A percentile compares a stretch with the other conserved stretches of the same genome.
These are phyloP conservation scores for Chrysanthemum makinoi DNA, from an alignment of 129 eudicot genomes.

Conservation along the genomic window DNA sequence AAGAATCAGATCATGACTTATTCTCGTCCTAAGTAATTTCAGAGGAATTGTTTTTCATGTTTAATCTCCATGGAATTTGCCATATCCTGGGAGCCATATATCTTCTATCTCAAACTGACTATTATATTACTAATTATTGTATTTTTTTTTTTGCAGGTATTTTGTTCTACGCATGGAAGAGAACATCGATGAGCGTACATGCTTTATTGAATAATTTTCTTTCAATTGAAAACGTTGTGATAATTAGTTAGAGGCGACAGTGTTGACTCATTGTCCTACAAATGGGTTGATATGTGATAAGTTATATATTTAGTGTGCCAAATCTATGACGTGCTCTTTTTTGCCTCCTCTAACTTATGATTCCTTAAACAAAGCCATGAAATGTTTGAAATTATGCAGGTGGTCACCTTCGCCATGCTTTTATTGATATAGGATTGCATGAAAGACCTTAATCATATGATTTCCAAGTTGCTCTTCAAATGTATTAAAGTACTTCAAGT, in stretches of 20 bases:
- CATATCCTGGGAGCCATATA: background rate
- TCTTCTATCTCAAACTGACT: too few species aligned
- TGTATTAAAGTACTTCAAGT: conserved; percentile 77
- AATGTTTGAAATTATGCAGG: conserved; percentile 38
- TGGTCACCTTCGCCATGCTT: conserved; percentile 97
- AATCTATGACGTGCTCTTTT: background rate
- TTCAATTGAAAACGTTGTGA: background rate
- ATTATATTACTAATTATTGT: background rate
- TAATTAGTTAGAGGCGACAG: background rate
- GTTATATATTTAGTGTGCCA: background rate
- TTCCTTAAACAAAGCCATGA: conserved; percentile 12
- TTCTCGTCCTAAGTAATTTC: background rate
- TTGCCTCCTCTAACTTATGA: conserved; percentile 12
- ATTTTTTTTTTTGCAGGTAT: conserved; percentile 58
- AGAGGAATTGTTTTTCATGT: background rate
- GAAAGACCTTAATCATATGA: conserved; percentile 95
- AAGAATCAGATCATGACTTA: background rate
- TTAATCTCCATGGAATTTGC: background rate
- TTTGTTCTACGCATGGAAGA: conserved; percentile 96
- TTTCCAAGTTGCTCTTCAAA: conserved; percentile 99
- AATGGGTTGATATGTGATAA: background rate
- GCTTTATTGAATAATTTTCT: background rate
- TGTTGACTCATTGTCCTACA: background rate
- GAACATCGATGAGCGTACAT: conserved; percentile 58
- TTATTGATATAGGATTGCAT: conserved; percentile 93